Conservation (phyloP, 208 protist species). For the Trypanosoma conorhini region DNA sequence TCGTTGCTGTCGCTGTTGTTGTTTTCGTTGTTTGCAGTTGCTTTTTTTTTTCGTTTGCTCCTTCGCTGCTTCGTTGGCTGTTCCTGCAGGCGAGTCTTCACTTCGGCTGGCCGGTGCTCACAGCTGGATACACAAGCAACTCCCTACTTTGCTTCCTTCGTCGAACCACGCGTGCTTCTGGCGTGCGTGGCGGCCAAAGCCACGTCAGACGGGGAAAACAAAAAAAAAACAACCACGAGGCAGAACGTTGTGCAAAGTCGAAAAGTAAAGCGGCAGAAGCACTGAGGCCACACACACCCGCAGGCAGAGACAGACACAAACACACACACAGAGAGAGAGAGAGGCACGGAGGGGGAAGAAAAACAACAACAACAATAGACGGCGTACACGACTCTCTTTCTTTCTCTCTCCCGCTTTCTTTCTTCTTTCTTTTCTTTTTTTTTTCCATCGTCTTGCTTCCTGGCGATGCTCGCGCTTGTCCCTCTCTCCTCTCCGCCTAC, state of each 20-base stretch:
- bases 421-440: background rate
- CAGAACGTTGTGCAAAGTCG: no score
- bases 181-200: background rate
- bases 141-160: conserved; percentile 10
- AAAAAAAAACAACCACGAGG: conserved; percentile 15
- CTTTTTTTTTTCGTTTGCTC: background rate
- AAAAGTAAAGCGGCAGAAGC: background rate
- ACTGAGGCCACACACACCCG: background rate
- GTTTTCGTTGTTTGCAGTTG: background rate
- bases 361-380: conserved; percentile 13
- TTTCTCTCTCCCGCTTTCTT: background rate
- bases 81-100: background rate
- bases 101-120: background rate
- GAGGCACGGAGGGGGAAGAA: background rate
- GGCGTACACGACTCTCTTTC: conserved; percentile 1
- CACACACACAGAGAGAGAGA: no score
- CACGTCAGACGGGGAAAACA: background rate
- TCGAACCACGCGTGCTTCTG: background rate
- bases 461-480: background rate
- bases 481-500: conserved; percentile 23
- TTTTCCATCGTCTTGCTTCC: background rate
- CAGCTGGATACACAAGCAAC: conserved; percentile 13
- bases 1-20: background rate
- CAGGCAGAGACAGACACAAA: background rate
- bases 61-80: background rate